A percentile compares a stretch with the other conserved stretches of the same genome.
Evolutionary conservation across 2,329 filamentous ascomycete genomes (phyloP).

Genomic region (Penicillium nordicum): DNA sequence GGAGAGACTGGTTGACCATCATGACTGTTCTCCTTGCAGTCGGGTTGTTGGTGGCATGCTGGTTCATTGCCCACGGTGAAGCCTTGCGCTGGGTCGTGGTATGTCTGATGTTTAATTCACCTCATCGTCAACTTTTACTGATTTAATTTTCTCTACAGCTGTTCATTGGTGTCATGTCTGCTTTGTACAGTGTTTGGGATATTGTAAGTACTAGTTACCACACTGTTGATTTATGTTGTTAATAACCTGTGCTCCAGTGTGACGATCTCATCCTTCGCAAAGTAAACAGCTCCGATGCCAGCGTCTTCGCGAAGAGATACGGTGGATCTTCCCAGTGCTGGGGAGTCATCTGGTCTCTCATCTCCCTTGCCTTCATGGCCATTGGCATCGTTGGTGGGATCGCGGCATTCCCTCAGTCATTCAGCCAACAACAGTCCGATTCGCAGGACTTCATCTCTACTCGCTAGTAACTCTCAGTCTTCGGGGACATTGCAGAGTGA

Average conservation of each 20-base stretch:
- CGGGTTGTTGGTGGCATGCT: slow-evolving; percentile 67
- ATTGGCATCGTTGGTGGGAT: slow-evolving; percentile 71
- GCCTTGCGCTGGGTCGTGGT: slow-evolving; percentile 68
- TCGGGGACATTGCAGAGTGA: neutral
- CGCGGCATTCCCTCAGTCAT: slow-evolving; percentile 70
- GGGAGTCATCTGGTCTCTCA: slow-evolving; percentile 73
- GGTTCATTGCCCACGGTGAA: slow-evolving; percentile 76
- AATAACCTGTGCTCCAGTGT: slow-evolving; percentile 47
- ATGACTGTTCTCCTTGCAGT: slow-evolving; percentile 67
- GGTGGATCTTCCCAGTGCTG: slow-evolving; percentile 77
- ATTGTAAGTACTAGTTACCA: slow-evolving; percentile 50
- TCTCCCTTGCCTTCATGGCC: slow-evolving; percentile 69
- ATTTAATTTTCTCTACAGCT: slow-evolving; percentile 43
- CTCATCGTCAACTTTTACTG: neutral
- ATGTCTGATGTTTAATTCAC: slow-evolving; percentile 27
- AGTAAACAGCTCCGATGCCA: slow-evolving; percentile 75
- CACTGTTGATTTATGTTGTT: neutral
- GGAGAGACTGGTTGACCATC: slow-evolving; percentile 74
- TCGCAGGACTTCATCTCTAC: slow-evolving; percentile 64
- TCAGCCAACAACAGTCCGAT: slow-evolving; percentile 64
- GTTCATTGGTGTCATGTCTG: slow-evolving; percentile 80
- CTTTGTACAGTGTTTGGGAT: slow-evolving; percentile 78
- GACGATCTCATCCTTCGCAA: slow-evolving; percentile 77
- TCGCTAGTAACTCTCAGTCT: neutral
- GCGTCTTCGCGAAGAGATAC: slow-evolving; percentile 73